A percentile compares a stretch with the other conserved stretches of the same genome.
Evolutionary conservation across 2,329 filamentous ascomycete genomes (phyloP).

Genomic region (Furcasterigmium sp.): DNA sequence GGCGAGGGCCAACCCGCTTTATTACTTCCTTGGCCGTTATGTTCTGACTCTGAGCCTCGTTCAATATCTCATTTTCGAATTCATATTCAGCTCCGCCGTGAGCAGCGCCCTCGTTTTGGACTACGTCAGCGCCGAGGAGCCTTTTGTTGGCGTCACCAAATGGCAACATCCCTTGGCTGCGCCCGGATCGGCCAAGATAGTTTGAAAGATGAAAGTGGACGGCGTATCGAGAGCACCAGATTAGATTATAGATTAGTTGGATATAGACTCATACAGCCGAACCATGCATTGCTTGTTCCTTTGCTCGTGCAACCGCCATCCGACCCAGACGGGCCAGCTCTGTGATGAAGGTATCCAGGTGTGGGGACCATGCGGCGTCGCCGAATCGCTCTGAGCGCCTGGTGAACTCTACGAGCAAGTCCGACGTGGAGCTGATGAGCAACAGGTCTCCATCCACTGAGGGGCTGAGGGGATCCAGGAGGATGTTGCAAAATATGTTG

Average conservation of each 20-base stretch:
- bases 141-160: conserved; percentile 8
- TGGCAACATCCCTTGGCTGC: conserved; percentile 5
- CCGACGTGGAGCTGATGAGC: conserved; percentile 15
- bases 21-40: conserved; percentile 17
- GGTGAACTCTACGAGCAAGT: background rate
- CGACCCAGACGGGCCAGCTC: background rate
- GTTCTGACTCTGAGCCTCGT: conserved; percentile 9
- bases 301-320: background rate
- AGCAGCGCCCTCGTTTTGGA: conserved; percentile 13
- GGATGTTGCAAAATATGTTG: conserved; percentile 49
- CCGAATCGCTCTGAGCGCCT: background rate
- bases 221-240: too few species aligned
- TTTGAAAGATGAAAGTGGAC: too few species aligned
- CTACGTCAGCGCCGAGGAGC: conserved; percentile 12
- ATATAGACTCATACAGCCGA: too few species aligned
- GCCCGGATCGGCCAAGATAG: too few species aligned
- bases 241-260: too few species aligned
- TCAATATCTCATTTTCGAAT: conserved; percentile 4
- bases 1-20: conserved; percentile 17
- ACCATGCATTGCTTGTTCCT: background rate
- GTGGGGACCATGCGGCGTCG: background rate
- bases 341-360: background rate
- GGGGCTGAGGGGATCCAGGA: conserved; percentile 39
- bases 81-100: conserved; percentile 6
- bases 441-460: conserved; percentile 38